These are phyloP conservation scores for Rhizopus sp. DNA, from an alignment of 371 early-diverging fungal species.

Conservation along the genomic window DNA sequence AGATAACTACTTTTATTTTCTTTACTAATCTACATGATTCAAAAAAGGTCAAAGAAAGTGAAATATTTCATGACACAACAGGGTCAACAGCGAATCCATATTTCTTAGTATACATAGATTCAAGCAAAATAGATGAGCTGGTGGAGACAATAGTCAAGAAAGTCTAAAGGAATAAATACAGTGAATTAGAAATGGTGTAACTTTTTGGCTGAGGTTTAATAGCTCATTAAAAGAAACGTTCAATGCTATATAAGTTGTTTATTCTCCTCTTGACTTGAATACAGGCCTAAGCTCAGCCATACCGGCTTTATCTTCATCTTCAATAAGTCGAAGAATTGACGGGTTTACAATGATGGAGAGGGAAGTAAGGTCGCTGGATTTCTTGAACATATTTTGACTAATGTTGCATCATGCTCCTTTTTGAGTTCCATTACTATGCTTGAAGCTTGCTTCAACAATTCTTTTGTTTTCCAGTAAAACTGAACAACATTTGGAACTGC, in stretches of 20 bases:
- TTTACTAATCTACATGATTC: neutral
- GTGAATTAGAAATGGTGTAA: conserved; percentile 7
- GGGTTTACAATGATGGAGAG: conserved; percentile 19
- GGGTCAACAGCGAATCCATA: conserved; percentile 69
- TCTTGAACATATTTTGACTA: conserved; percentile 15
- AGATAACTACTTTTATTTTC: neutral
- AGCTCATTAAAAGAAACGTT: conserved; percentile 4
- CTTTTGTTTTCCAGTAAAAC: conserved; percentile 18
- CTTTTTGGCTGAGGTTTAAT: conserved; percentile 7
- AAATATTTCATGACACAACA: conserved; percentile 58
- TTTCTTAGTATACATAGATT: conserved; percentile 63
- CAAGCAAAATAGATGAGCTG: conserved; percentile 23
- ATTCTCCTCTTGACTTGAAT: conserved; percentile 9
- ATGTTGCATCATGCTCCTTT: conserved; percentile 16
- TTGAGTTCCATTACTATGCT: conserved; percentile 12
- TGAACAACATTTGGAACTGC: conserved; percentile 7
- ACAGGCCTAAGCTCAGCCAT: conserved; percentile 14
- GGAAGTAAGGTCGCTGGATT: neutral
- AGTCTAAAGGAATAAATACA: conserved; percentile 1
- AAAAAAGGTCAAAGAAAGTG: conserved; percentile 47
- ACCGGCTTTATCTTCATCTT: conserved; percentile 21
- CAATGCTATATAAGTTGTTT: conserved; percentile 6
- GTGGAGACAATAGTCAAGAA: conserved; percentile 33
- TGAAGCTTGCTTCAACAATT: conserved; percentile 9
- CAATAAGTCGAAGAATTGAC: conserved; percentile 17